phyloP scores from a whole-genome alignment of 2,329 filamentous ascomycete genomes.

The Talaromyces sp. region DNA sequence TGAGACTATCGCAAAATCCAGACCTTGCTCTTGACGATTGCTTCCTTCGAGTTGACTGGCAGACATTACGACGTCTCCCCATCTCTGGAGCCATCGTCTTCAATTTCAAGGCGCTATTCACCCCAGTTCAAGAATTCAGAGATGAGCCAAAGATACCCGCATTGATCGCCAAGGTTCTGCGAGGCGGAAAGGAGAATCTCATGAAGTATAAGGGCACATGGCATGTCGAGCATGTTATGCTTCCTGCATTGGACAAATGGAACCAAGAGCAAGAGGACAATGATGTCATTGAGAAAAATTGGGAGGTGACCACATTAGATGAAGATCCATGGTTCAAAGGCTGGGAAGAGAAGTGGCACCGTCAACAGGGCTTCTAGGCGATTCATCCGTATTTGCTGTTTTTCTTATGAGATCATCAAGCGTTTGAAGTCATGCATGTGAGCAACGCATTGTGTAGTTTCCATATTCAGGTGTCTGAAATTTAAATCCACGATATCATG shows the following conservation, averaged over 20 bases:
- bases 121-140: constrained; percentile 64
- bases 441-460: background rate
- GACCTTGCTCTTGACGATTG: constrained; percentile 57
- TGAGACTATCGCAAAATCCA: constrained; percentile 57
- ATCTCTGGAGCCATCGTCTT: constrained; percentile 74
- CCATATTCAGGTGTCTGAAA: background rate
- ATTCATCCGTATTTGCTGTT: constrained; percentile 5
- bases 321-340: constrained; percentile 73
- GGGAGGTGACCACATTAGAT: constrained; percentile 66
- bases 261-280: constrained; percentile 62
- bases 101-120: constrained; percentile 87
- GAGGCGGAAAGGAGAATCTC: constrained; percentile 64
- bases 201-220: constrained; percentile 81
- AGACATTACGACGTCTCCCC: constrained; percentile 75
- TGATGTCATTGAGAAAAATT: constrained; percentile 58
- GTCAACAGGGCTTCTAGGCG: constrained; percentile 57
- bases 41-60: constrained; percentile 79
- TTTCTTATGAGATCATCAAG: background rate
- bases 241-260: constrained; percentile 63
- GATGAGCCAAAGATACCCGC: constrained; percentile 71
- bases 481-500: background rate
- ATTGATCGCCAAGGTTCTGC: constrained; percentile 65
- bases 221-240: constrained; percentile 70
- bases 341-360: constrained; percentile 73
- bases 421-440: background rate